Evolutionary conservation across 2,329 filamentous ascomycete genomes (phyloP).

Genomic region (Fusarium torulosum): DNA sequence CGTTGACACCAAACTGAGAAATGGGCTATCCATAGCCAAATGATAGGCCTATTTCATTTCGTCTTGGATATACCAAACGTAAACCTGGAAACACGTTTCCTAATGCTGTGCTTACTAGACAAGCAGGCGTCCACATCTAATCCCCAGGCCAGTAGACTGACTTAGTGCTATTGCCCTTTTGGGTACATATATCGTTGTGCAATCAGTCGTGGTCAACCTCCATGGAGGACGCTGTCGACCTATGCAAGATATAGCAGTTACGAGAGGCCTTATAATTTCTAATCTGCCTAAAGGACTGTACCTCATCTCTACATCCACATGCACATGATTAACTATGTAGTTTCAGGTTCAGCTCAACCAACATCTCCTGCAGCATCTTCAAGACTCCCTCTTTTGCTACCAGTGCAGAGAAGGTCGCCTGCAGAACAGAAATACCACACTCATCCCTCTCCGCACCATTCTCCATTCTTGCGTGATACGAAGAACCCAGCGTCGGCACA

Average conservation of each 20-base stretch:
- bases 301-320: not conserved
- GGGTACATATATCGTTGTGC: not conserved
- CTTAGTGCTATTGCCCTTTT: not conserved
- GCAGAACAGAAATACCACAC: slow-evolving; percentile 49
- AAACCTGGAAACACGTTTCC: too few species aligned
- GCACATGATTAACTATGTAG: slow-evolving; percentile 15
- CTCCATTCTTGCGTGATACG: slow-evolving; percentile 50
- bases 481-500: slow-evolving; percentile 52
- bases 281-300: not conserved
- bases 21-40: too few species aligned
- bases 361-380: slow-evolving; percentile 41
- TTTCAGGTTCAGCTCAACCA: slow-evolving; percentile 13
- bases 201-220: not conserved
- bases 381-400: slow-evolving; percentile 44
- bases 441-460: slow-evolving; percentile 44
- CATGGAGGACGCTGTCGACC: not conserved
- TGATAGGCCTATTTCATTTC: too few species aligned
- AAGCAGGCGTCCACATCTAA: too few species aligned
- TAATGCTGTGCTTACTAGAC: too few species aligned
- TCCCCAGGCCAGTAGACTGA: too few species aligned
- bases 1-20: too few species aligned
- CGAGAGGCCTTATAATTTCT: not conserved
- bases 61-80: too few species aligned
- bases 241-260: not conserved
- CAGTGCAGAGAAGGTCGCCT: slow-evolving; percentile 47